Evolutionary conservation across 2,329 filamentous ascomycete species (phyloP).

Genomic region (Diaporthe ampelina): DNA sequence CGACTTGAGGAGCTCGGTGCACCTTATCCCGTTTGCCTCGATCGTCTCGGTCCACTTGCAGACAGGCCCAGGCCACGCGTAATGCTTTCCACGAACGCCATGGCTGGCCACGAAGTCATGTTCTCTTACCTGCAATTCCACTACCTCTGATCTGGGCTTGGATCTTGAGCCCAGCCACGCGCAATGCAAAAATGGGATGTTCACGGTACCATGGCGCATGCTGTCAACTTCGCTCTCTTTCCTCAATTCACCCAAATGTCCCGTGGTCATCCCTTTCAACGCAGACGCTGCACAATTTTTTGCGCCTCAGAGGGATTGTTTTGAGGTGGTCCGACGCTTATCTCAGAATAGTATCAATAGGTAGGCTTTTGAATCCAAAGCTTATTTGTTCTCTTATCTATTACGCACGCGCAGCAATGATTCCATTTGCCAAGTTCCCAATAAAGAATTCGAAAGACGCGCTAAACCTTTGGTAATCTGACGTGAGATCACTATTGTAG

Average conservation of each 20-base stretch:
- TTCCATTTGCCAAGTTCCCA: slow-evolving; percentile 3
- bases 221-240: background rate
- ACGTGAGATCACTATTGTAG: slow-evolving; percentile 25
- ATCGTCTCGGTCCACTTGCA: slow-evolving; percentile 50
- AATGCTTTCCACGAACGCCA: slow-evolving; percentile 54
- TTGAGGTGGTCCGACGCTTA: background rate
- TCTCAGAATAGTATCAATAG: background rate
- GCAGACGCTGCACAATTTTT: background rate
- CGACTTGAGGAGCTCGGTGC: slow-evolving; percentile 26
- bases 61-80: slow-evolving; percentile 53
- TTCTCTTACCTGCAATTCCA: slow-evolving; percentile 44
- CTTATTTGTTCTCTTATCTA: background rate
- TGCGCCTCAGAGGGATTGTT: background rate
- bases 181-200: background rate
- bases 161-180: no score
- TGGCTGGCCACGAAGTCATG: slow-evolving; percentile 48
- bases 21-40: slow-evolving; percentile 48
- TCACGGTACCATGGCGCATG: background rate
- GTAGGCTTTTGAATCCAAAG: background rate
- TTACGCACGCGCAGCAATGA: background rate
- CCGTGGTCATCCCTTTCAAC: background rate
- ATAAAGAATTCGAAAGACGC: background rate
- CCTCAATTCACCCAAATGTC: background rate
- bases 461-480: slow-evolving; percentile 12
- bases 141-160: background rate